Evolutionary conservation across 1,284 basidiomycete genomes (phyloP), one percentile per base, ranked within the genome.

Genomic region (Schizophyllum commune): DNA sequence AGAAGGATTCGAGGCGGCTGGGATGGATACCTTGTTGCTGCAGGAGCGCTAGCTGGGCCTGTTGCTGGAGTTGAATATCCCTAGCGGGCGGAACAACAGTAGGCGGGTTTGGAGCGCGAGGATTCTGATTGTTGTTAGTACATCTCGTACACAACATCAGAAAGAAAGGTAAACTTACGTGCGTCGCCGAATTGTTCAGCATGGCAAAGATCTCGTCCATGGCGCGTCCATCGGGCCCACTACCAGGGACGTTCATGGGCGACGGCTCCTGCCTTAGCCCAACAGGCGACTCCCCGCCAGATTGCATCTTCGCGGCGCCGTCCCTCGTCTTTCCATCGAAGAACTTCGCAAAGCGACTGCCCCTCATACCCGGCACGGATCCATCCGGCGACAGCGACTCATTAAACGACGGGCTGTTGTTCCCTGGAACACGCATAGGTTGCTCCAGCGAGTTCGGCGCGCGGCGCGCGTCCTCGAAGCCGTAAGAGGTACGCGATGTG

Each of bases 261-360:
- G 27, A 21, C 5, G 53, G 53, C 19, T 20, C 53, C 19, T 55
- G 19, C 27, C 39, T 17, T 11, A 47, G 8, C 39, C 39, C 39
- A 47, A 47, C 39, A 47, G 39, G 39, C 39, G 39, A 47, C 39
- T 17, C 39, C 13, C 17, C 39, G 9, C 39, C 39, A 11, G 17
- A 13, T 17, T 15, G 53, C 53, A 55, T 21, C 19, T 20, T 33
- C 70, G 54, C 63, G 63, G 57, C 65, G 54, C 62, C 61, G 6
- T 89, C 86, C 65, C 82, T 81, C 34, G 72, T 70, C 71, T 89
- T 91, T n/a, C 79, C 79, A 65, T 91, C 90, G 64, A 91, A 92
- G 70, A 91, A 90, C 69, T 91, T 92, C 33, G 89, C 89, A 70
- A 92, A 88, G 32, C 89, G 84, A 69, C 89, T 91, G 33, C 89